phyloP scores from a whole-genome alignment of 2,329 filamentous ascomycete species.

The Coleophoma eucalyptorum region DNA sequence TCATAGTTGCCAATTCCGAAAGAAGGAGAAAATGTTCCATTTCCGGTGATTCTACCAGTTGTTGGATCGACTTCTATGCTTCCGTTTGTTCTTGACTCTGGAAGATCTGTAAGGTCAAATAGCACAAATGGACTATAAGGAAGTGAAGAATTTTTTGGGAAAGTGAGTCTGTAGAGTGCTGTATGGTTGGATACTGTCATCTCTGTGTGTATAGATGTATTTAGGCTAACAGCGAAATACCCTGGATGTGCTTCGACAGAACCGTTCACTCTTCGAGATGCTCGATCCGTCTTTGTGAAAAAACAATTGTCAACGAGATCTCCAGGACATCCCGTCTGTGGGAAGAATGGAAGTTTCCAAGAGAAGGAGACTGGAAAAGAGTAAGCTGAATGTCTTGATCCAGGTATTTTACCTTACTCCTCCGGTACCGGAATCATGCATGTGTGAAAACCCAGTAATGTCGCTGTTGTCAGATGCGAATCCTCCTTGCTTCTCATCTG shows the following conservation, averaged over 20 bases:
- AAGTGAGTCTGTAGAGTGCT: conserved; percentile 63
- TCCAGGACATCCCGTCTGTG: conserved; percentile 56
- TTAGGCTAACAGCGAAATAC: conserved; percentile 59
- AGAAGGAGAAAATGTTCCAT: conserved; percentile 57
- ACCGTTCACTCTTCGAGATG: conserved; percentile 34
- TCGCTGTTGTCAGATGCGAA: conserved; percentile 44
- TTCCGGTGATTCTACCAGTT: conserved; percentile 60
- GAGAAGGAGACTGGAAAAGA: conserved; percentile 41
- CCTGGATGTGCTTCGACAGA: conserved; percentile 57
- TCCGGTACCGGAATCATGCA: conserved; percentile 43
- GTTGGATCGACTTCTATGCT: conserved; percentile 48
- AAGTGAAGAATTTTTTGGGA: conserved; percentile 34
- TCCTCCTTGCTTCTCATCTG: conserved; percentile 49
- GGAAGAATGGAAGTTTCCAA: conserved; percentile 73
- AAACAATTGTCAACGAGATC: conserved; percentile 60
- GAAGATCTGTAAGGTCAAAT: conserved; percentile 62
- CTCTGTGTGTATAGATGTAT: conserved; percentile 55
- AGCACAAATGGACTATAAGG: conserved; percentile 54
- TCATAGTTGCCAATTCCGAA: conserved; percentile 60
- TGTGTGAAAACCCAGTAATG: conserved; percentile 27
- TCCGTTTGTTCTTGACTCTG: conserved; percentile 55
- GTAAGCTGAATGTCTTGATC: neutral
- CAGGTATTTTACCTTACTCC: conserved; percentile 19
- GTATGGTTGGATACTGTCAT: conserved; percentile 66
- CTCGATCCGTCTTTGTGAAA: conserved; percentile 48